Conservation (phyloP, 805 yeast genomes). For the Nakazawaea anatomiae region DNA sequence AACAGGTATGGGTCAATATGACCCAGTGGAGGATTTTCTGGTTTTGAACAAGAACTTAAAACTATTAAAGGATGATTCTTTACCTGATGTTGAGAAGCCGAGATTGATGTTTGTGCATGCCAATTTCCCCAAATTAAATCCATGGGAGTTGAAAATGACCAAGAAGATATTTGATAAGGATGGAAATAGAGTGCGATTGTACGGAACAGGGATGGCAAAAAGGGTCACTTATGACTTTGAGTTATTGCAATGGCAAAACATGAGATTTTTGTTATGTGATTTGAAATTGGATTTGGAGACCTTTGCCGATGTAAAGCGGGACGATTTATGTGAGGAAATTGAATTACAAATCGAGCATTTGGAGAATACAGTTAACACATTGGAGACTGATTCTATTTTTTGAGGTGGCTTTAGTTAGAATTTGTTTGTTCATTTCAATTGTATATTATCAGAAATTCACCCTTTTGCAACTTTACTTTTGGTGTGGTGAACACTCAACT, state of each 20-base stretch:
- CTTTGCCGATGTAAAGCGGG: constrained; percentile 33
- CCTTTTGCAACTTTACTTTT: too few relatives aligned
- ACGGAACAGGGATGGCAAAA: constrained; percentile 49
- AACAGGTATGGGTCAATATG: constrained; percentile 71
- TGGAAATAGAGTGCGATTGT: constrained; percentile 47
- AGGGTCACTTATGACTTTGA: constrained; percentile 54
- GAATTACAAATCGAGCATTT: constrained; percentile 37
- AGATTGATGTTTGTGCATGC: constrained; percentile 52
- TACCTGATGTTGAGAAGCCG: constrained; percentile 19
- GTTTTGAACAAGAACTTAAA: constrained; percentile 21
- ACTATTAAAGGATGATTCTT: constrained; percentile 2
- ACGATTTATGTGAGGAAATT: constrained; percentile 46
- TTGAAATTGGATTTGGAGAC: constrained; percentile 36
- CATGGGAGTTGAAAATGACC: constrained; percentile 42
- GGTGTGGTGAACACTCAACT: too few relatives aligned
- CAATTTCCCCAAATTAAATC: constrained; percentile 62
- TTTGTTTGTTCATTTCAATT: too few relatives aligned
- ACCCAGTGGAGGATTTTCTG: constrained; percentile 57
- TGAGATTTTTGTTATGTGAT: constrained; percentile 51
- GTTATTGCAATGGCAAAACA: constrained; percentile 50
- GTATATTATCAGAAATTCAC: neutral
- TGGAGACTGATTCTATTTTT: constrained; percentile 9
- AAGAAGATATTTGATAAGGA: constrained; percentile 34
- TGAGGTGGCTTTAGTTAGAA: neutral
- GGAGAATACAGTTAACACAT: constrained; percentile 13